Evolutionary conservation across 805 yeast genomes (phyloP).

Genomic region (Yarrowia alimentaria): DNA sequence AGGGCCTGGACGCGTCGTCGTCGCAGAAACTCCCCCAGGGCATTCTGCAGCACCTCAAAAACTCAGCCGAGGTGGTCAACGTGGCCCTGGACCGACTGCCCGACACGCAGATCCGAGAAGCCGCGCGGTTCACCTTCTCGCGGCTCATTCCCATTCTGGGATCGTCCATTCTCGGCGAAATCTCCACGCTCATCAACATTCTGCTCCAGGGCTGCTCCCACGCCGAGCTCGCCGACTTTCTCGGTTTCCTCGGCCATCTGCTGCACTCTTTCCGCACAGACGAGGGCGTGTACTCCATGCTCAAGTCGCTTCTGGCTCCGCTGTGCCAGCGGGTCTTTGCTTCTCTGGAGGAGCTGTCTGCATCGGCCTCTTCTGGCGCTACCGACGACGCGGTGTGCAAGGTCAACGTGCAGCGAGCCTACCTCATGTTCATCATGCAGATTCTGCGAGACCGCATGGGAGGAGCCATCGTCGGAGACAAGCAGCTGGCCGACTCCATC

Average conservation of each 20-base stretch:
- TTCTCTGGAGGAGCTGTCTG: constrained; percentile 47
- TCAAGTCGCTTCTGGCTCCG: constrained; percentile 74
- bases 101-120: constrained; percentile 68
- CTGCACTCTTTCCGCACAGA: constrained; percentile 72
- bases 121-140: constrained; percentile 83
- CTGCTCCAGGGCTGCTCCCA: constrained; percentile 60
- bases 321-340: constrained; percentile 61
- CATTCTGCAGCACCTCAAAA: constrained; percentile 51
- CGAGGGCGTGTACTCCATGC: constrained; percentile 65
- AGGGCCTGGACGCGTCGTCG: constrained; percentile 65
- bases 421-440: constrained; percentile 65
- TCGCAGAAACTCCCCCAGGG: constrained; percentile 5
- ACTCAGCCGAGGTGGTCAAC: constrained; percentile 76
- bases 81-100: constrained; percentile 78
- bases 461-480: constrained; percentile 68
- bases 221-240: constrained; percentile 72
- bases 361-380: constrained; percentile 43
- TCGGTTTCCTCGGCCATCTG: constrained; percentile 84
- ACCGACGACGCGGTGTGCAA: constrained; percentile 69
- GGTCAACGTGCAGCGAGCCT: constrained; percentile 63
- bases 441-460: constrained; percentile 75
- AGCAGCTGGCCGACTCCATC: constrained; percentile 54
- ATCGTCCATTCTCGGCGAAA: constrained; percentile 48
- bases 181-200: constrained; percentile 70
- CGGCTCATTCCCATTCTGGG: constrained; percentile 77